phyloP scores from a whole-genome alignment of 352 stramenopile species.

The Chrysophaeum taylorii region DNA sequence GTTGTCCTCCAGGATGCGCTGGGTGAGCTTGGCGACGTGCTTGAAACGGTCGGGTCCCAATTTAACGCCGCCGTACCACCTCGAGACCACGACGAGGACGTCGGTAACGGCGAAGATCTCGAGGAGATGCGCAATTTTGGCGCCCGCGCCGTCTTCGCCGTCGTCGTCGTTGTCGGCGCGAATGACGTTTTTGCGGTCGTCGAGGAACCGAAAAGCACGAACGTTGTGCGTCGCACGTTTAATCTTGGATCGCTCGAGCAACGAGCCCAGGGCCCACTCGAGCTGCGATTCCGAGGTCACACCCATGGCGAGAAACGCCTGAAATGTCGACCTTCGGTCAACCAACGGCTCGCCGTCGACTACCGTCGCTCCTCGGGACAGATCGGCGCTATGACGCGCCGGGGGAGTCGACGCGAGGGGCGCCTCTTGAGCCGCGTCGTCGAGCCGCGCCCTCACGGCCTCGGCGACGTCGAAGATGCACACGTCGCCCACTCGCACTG shows the following conservation, averaged over 20 bases:
- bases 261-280: not conserved
- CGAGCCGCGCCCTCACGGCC: not conserved
- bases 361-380: not conserved
- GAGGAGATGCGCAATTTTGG: constrained; percentile 62
- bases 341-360: not conserved
- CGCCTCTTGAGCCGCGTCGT: not conserved
- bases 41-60: constrained; percentile 70
- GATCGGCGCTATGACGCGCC: not conserved
- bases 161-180: constrained; percentile 73
- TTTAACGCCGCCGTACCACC: constrained; percentile 66
- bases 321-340: not conserved
- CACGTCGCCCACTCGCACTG: not conserved
- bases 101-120: constrained; percentile 63
- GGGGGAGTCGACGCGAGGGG: not conserved
- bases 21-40: constrained; percentile 59
- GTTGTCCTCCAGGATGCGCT: constrained; percentile 58
- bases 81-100: constrained; percentile 58
- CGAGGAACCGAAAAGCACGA: constrained; percentile 57
- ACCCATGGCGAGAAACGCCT: not conserved
- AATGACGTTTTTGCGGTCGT: constrained; percentile 36
- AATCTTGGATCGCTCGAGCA: constrained; percentile 66
- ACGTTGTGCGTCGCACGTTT: constrained; percentile 70
- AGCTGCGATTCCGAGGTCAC: not conserved
- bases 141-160: constrained; percentile 61
- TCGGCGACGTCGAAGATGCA: constrained; percentile 1